A percentile compares a stretch with the other conserved stretches of the same genome.
Evolutionary conservation across 148 eudicot genomes (phyloP).

Genomic region (Limonium bicolor): DNA sequence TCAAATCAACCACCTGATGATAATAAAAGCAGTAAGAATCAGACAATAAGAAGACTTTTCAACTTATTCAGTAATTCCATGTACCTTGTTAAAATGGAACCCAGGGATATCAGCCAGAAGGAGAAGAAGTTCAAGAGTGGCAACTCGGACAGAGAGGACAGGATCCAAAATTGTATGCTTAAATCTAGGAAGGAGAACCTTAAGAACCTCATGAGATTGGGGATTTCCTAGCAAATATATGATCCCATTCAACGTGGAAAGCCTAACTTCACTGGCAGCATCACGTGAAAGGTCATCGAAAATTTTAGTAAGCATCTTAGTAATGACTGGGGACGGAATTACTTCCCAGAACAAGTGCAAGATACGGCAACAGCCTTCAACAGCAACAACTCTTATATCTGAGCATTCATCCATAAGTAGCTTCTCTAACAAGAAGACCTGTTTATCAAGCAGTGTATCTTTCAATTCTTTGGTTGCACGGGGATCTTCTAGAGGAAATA

Average conservation of each 20-base stretch:
- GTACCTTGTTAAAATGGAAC: conserved; percentile 87
- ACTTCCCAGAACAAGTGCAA: conserved; percentile 89
- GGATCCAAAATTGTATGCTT: conserved; percentile 56
- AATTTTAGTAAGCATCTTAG: conserved; percentile 52
- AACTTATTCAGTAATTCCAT: background rate
- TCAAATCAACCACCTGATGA: conserved; percentile 54
- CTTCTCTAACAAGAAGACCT: conserved; percentile 72
- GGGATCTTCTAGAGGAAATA: conserved; percentile 97
- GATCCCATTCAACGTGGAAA: conserved; percentile 70
- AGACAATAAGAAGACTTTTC: background rate
- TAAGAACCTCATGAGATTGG: conserved; percentile 82
- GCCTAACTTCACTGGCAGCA: conserved; percentile 60
- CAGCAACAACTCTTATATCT: conserved; percentile 77
- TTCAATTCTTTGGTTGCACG: conserved; percentile 74
- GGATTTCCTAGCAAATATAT: conserved; percentile 85
- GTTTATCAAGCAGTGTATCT: conserved; percentile 65
- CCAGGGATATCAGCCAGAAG: conserved; percentile 47
- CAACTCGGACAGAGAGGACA: conserved; percentile 46
- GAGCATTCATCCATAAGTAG: conserved; percentile 75
- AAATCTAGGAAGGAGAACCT: conserved; percentile 78
- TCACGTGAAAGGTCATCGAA: conserved; percentile 71
- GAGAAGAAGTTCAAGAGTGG: conserved; percentile 60
- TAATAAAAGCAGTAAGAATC: conserved; percentile 2
- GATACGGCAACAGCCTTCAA: conserved; percentile 88
- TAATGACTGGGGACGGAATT: conserved; percentile 72